Evolutionary conservation across 345 rosid genomes (phyloP), one percentile per base, ranked within the genome.

Genomic region (Laguncularia racemosa): DNA sequence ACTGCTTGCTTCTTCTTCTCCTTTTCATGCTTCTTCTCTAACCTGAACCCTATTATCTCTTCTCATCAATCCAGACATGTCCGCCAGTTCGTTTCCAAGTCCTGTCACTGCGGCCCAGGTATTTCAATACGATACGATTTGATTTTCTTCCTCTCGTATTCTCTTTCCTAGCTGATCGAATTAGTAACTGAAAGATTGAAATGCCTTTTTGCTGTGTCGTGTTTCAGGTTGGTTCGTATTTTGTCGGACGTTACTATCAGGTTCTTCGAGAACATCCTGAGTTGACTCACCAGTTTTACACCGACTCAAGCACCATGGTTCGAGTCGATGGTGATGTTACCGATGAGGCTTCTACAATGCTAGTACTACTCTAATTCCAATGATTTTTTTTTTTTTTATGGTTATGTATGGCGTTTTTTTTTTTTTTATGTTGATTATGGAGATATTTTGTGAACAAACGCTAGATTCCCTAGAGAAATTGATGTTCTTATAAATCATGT

Each of bases 191-290:
- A 16, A 19, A 12, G 57, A 17, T 15, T 17, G 16, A 9, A 50
- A 50, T 26, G 23, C 12, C 6, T 54, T 15, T 19, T 14, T 6
- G 47, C 20, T 10, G 18, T 6, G 47, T 33, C 3, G 18, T 48
- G 55, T 48, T 60, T 33, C 72, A 89, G 99, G 95, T 93, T 58
- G 99, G 99, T 52, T 86, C 99, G 8, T 93, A 87, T 73, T 93
- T 93, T 58, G 95, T 89, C 57, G 90, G 84, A 7, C 97, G 89
- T 77, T 93, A 93, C 73, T 93, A 89, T 65, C 79, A 83, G 67
- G 88, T 89, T 20, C 85, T 93, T 65, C 81, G 80, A 65, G 91
- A 89, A 50, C 89, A 82, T 0, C 97, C 97, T 6, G 89, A 93
- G 68, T 84, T 80, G 57, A 84, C 88, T 57, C 91, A 93, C 66